Percentiles rank a stretch among this genome's conserved stretches.
phyloP scores from a whole-genome alignment of 139 green algal genomes.

The Gonium pectorale region DNA sequence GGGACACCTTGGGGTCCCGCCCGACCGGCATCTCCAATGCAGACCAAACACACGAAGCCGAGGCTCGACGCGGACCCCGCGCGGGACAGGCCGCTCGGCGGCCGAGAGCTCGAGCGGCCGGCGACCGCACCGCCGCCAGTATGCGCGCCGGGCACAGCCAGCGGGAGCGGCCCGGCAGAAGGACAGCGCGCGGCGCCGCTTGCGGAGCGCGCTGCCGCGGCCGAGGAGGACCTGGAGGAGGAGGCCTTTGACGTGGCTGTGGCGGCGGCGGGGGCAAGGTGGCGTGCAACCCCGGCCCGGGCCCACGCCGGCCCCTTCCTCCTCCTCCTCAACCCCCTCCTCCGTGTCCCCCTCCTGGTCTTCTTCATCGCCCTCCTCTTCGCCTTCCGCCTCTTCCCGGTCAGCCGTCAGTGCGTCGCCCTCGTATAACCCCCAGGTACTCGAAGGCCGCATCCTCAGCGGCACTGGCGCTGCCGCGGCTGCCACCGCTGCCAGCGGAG shows the following conservation, averaged over 20 bases:
- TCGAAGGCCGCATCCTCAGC: conserved; percentile 12
- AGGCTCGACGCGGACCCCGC: background rate
- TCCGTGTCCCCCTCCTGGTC: background rate
- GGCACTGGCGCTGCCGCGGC: too few species aligned
- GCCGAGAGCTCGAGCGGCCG: background rate
- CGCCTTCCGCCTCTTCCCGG: background rate
- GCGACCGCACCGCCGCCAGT: background rate
- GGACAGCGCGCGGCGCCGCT: background rate
- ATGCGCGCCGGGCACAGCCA: background rate
- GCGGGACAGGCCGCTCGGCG: background rate
- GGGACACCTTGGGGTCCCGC: background rate
- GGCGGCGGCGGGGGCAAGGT: background rate
- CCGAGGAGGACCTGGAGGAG: background rate
- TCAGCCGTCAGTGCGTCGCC: background rate
- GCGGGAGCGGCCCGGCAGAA: background rate
- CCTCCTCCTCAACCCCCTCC: background rate
- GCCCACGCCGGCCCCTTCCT: too few species aligned
- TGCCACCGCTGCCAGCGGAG: background rate
- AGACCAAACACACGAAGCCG: conserved; percentile 9
- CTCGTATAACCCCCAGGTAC: conserved; percentile 29
- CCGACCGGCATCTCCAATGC: background rate
- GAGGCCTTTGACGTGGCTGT: background rate
- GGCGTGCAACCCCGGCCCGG: background rate
- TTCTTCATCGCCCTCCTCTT: background rate
- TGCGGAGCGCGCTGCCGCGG: background rate